Percentiles rank a stretch among this genome's conserved stretches.
phyloP scores from a whole-genome alignment of 495 filamentous ascomycete genomes.

The Xanthoparmelia taractica region DNA sequence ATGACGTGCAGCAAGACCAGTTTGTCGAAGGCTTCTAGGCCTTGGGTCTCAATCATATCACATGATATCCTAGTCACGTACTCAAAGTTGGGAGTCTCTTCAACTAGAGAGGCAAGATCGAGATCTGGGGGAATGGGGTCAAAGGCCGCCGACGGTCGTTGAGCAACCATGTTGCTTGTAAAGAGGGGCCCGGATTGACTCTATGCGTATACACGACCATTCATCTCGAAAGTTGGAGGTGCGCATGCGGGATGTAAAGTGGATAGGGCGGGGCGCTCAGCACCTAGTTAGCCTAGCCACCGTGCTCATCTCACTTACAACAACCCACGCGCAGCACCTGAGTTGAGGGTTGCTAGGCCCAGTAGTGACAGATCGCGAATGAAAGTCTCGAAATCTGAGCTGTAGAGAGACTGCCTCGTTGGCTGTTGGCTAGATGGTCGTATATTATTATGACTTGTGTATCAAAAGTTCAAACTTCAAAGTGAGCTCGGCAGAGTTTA shows the following conservation, averaged over 20 bases:
- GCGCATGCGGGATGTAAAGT: background rate
- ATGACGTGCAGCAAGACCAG: slow-evolving; percentile 73
- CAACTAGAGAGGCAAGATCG: slow-evolving; percentile 63
- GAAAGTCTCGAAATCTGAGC: background rate
- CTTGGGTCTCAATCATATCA: slow-evolving; percentile 62
- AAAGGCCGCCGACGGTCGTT: slow-evolving; percentile 61
- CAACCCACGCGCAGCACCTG: background rate
- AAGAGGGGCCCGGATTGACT: background rate
- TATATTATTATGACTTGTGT: background rate
- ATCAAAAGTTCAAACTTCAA: background rate
- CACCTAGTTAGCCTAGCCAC: background rate
- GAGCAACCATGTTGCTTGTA: slow-evolving; percentile 53
- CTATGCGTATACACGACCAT: background rate
- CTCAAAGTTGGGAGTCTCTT: slow-evolving; percentile 72
- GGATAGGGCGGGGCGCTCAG: background rate
- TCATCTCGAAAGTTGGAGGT: background rate
- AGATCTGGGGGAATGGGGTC: slow-evolving; percentile 79
- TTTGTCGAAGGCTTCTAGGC: slow-evolving; percentile 68
- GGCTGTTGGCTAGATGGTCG: background rate
- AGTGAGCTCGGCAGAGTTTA: slow-evolving; percentile 1
- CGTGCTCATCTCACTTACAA: background rate
- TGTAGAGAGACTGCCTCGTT: background rate
- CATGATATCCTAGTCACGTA: slow-evolving; percentile 68
- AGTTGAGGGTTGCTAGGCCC: background rate
- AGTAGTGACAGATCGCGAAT: background rate